A percentile compares a stretch with the other conserved stretches of the same genome.
Evolutionary conservation across 176 grass and related monocot species (phyloP).

Genomic region (Avena insularis): DNA sequence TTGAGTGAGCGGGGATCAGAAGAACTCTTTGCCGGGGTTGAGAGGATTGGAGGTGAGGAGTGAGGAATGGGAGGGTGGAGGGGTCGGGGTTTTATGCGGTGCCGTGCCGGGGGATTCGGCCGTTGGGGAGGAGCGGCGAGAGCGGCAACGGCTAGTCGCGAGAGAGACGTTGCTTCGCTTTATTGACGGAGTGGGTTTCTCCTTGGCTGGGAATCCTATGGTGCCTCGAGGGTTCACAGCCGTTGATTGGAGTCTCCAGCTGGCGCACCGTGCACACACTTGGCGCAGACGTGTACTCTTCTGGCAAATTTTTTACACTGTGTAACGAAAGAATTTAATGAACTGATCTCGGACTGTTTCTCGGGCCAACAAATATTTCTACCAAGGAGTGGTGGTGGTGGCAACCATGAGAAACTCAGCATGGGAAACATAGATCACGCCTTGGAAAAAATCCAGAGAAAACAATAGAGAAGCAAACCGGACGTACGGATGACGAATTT

Average conservation of each 20-base stretch:
- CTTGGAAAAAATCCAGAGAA: no score
- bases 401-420: no score
- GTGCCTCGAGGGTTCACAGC: not conserved
- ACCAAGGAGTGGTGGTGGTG: no score
- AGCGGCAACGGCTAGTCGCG: conserved; percentile 24
- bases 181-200: not conserved
- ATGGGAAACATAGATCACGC: no score
- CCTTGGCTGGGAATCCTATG: not conserved
- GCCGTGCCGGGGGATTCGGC: not conserved
- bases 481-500: no score
- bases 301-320: not conserved
- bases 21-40: not conserved
- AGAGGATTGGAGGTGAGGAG: not conserved
- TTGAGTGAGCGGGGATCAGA: not conserved
- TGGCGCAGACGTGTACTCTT: not conserved
- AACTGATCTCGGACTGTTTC: not conserved
- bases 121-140: not conserved
- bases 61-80: not conserved
- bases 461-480: no score
- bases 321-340: not conserved
- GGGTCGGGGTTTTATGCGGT: not conserved
- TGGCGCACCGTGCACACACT: not conserved
- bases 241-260: not conserved
- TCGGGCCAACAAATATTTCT: no score
- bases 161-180: conserved; percentile 21